Conservation (phyloP, 257 asterid species). For the Salvia rosmarinus region DNA sequence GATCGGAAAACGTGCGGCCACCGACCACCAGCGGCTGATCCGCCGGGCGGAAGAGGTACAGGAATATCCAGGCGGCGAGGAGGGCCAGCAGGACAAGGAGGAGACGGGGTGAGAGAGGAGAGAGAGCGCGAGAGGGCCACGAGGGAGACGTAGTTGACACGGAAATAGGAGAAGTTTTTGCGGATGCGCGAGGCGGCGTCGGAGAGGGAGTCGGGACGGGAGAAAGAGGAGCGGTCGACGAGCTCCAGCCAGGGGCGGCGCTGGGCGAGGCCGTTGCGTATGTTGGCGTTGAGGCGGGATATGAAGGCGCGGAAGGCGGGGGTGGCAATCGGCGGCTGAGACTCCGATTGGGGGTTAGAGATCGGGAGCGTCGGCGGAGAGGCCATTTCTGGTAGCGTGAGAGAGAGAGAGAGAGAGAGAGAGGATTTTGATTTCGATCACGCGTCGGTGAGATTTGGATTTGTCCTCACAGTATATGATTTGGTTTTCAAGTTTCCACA, state of each 20-base stretch:
- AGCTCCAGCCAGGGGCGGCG: conserved; percentile 93
- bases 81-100: conserved; percentile 65
- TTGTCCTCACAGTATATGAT: no score
- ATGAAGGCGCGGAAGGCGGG: conserved; percentile 83
- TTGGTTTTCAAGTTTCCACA: no score
- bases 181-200: conserved; percentile 87
- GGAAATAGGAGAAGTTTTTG: conserved; percentile 75
- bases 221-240: conserved; percentile 71
- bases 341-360: conserved; percentile 62
- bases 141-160: conserved; percentile 75
- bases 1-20: conserved; percentile 78
- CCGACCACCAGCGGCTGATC: conserved; percentile 72
- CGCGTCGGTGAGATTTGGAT: conserved; percentile 30
- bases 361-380: conserved; percentile 72
- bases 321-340: conserved; percentile 60
- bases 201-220: conserved; percentile 74
- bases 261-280: conserved; percentile 72
- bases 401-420: conserved; percentile 27
- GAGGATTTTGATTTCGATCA: background rate
- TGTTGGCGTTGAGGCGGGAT: conserved; percentile 61
- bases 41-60: conserved; percentile 68
- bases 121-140: conserved; percentile 70
- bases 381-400: conserved; percentile 46
- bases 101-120: conserved; percentile 84
- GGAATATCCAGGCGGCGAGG: conserved; percentile 74